Evolutionary conservation across 352 stramenopile species (phyloP).

Genomic region (Phytophthora vignae): DNA sequence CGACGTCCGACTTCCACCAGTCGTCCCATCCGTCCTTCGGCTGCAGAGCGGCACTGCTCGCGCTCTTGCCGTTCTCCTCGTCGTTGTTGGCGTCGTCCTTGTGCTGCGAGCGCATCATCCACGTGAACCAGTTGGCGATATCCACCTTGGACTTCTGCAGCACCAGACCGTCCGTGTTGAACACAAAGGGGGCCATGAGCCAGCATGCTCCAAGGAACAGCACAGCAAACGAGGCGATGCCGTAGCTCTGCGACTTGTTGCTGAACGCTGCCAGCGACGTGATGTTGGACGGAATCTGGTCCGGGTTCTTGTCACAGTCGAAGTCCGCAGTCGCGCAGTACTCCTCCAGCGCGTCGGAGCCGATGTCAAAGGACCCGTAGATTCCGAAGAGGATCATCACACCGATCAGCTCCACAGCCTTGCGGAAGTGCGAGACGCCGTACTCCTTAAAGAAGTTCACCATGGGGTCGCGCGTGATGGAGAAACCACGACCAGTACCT

Average conservation of each 20-base stretch:
- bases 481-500: constrained; percentile 86
- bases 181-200: constrained; percentile 86
- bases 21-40: constrained; percentile 80
- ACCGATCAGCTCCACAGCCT: constrained; percentile 86
- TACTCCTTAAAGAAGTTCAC: constrained; percentile 92
- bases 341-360: constrained; percentile 42
- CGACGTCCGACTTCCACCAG: constrained; percentile 75
- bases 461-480: constrained; percentile 87
- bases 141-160: constrained; percentile 86
- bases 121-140: constrained; percentile 83
- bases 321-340: constrained; percentile 64
- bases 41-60: constrained; percentile 45
- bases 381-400: constrained; percentile 87
- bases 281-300: constrained; percentile 73
- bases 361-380: constrained; percentile 83
- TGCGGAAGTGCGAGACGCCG: constrained; percentile 88
- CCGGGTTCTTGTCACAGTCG: constrained; percentile 58
- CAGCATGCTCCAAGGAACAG: constrained; percentile 83
- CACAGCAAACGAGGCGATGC: constrained; percentile 84
- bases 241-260: constrained; percentile 75
- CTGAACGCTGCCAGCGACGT: constrained; percentile 67
- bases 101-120: constrained; percentile 73
- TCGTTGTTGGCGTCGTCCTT: constrained; percentile 66
- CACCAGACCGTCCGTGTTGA: constrained; percentile 91
- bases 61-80: constrained; percentile 39